A percentile compares a stretch with the other conserved stretches of the same genome.
These are phyloP conservation scores for Alternaria dauci DNA, from an alignment of 2,329 filamentous ascomycete genomes.

Conservation along the genomic window DNA sequence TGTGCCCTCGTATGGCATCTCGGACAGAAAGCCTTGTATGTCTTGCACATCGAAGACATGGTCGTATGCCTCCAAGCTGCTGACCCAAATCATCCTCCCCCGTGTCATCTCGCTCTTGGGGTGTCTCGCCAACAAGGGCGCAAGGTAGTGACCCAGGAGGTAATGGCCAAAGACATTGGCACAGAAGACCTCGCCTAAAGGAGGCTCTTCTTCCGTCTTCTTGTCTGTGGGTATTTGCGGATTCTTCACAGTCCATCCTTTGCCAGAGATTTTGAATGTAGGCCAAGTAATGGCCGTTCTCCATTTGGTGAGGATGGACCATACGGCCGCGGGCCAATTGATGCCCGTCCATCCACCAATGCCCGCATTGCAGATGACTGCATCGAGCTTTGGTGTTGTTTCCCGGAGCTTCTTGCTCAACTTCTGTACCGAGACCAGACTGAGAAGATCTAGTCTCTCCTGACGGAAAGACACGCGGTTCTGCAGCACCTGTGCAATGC, in stretches of 20 bases:
- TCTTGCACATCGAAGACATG: conserved; percentile 71
- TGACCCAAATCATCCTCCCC: conserved; percentile 85
- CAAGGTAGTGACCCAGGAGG: conserved; percentile 80
- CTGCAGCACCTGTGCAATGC: conserved; percentile 53
- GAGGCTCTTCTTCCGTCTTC: conserved; percentile 60
- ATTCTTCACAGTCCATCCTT: conserved; percentile 63
- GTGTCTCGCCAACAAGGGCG: conserved; percentile 71
- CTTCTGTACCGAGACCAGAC: conserved; percentile 63
- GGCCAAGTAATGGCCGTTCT: conserved; percentile 78
- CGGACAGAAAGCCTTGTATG: conserved; percentile 73
- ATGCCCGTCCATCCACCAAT: conserved; percentile 87
- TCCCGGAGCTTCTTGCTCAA: conserved; percentile 62
- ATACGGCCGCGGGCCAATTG: conserved; percentile 70
- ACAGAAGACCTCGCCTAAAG: conserved; percentile 83
- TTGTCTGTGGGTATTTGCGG: conserved; percentile 55
- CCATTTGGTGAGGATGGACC: conserved; percentile 67
- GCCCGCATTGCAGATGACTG: conserved; percentile 85
- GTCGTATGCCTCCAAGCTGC: conserved; percentile 75
- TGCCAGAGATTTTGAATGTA: conserved; percentile 72
- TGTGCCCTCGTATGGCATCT: conserved; percentile 79
- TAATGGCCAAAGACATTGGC: conserved; percentile 98
- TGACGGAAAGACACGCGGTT: conserved; percentile 61
- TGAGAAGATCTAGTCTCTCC: conserved; percentile 66
- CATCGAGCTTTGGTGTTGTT: conserved; percentile 75
- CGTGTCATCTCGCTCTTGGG: conserved; percentile 47